Evolutionary conservation across 441 rosid genomes (phyloP).

Genomic region (Erodium trifolium): DNA sequence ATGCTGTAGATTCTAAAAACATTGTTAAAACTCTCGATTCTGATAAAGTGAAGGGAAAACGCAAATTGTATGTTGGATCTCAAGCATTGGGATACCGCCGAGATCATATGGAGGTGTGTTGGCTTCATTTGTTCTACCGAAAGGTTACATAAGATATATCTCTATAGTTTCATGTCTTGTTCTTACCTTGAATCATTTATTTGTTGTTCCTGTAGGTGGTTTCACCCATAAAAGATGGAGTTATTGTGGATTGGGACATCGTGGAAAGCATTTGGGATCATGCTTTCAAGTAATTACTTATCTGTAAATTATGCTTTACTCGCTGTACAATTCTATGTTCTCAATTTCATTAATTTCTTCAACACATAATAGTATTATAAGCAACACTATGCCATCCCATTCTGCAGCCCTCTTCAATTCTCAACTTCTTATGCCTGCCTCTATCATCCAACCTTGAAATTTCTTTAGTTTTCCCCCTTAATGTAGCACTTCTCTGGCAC

Average conservation of each 20-base stretch:
- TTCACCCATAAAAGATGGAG: constrained; percentile 84
- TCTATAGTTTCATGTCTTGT: not conserved
- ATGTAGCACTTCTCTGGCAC: no score
- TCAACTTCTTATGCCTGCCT: no score
- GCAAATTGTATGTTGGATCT: constrained; percentile 80
- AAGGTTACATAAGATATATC: not conserved
- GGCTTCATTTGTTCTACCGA: not conserved
- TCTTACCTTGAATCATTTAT: not conserved
- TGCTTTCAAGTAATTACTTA: constrained; percentile 59
- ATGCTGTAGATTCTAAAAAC: constrained; percentile 53
- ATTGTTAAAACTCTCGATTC: constrained; percentile 39
- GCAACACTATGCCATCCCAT: no score
- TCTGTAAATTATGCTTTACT: not conserved
- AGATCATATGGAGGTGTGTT: constrained; percentile 86
- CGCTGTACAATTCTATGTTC: no score
- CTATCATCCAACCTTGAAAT: no score
- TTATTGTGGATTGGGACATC: constrained; percentile 93
- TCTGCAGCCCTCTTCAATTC: no score
- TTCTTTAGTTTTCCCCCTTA: no score
- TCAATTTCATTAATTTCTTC: not conserved
- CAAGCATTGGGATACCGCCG: constrained; percentile 82
- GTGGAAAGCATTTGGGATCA: constrained; percentile 98
- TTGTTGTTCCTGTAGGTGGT: constrained; percentile 41
- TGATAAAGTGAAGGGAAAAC: constrained; percentile 54
- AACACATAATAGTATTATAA: no score